These are phyloP conservation scores for Pseudomonodictys pantanalensis DNA, from an alignment of 495 filamentous ascomycete species.

Conservation along the genomic window DNA sequence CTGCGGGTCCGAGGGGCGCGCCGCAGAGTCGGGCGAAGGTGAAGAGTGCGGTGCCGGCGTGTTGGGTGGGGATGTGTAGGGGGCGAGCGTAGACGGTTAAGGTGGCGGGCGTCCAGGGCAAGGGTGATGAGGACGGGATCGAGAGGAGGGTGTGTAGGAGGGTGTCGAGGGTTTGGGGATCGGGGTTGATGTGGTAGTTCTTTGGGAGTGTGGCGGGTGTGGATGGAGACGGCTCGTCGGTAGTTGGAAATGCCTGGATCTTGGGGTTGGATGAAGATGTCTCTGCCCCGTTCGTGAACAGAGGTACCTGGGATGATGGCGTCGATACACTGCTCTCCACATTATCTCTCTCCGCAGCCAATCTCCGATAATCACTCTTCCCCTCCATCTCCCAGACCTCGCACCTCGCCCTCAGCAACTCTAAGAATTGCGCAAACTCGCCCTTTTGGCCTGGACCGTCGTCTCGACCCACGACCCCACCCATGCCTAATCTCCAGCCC, in stretches of 20 bases:
- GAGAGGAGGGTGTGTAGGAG: conserved; percentile 2
- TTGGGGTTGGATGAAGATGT: background rate
- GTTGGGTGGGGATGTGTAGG: conserved; percentile 51
- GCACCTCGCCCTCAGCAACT: conserved; percentile 64
- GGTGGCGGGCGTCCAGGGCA: conserved; percentile 48
- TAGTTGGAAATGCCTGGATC: no score
- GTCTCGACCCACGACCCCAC: conserved; percentile 37
- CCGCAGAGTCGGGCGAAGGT: conserved; percentile 59
- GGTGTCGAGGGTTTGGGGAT: background rate
- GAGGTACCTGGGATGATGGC: background rate
- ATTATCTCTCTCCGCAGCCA: conserved; percentile 24
- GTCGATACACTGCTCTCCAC: conserved; percentile 5
- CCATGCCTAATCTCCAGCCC: conserved; percentile 46
- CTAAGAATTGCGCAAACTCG: conserved; percentile 66
- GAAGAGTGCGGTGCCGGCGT: conserved; percentile 52
- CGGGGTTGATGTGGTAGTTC: conserved; percentile 28
- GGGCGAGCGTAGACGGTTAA: conserved; percentile 60
- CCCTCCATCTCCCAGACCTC: conserved; percentile 73
- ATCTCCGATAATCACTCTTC: conserved; percentile 60
- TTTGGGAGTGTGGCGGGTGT: conserved; percentile 15
- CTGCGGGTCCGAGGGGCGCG: conserved; percentile 60
- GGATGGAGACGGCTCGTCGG: background rate
- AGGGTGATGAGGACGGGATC: conserved; percentile 8
- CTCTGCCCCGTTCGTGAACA: no score
- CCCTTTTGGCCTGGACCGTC: conserved; percentile 51